These are phyloP conservation scores for Fomitopsis palustris DNA, from an alignment of 1,284 basidiomycete species.

Conservation along the genomic window DNA sequence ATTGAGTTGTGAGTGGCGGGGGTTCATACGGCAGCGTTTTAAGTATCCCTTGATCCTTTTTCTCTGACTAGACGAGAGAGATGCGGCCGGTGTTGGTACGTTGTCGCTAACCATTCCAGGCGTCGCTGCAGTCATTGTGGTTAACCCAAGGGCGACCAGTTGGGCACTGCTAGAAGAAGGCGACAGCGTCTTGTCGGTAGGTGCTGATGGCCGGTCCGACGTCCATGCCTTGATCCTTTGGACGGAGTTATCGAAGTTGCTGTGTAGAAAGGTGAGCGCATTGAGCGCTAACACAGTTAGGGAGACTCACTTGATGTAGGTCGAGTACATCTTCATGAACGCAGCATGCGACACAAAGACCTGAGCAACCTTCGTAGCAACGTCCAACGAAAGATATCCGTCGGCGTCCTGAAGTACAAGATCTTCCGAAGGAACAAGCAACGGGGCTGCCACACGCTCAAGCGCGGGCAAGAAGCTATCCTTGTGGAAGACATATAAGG, in stretches of 20 bases:
- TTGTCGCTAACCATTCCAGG: slow-evolving; percentile 41
- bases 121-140: slow-evolving; percentile 53
- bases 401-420: slow-evolving; percentile 59
- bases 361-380: slow-evolving; percentile 82
- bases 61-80: slow-evolving; percentile 68
- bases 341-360: slow-evolving; percentile 92
- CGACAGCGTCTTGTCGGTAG: slow-evolving; percentile 43
- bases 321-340: slow-evolving; percentile 97
- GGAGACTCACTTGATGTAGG: slow-evolving; percentile 85
- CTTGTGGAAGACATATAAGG: slow-evolving; percentile 88
- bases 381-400: slow-evolving; percentile 69
- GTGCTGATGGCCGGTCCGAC: slow-evolving; percentile 44
- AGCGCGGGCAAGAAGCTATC: slow-evolving; percentile 90
- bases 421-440: slow-evolving; percentile 50
- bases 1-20: slow-evolving; percentile 94
- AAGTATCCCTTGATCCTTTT: slow-evolving; percentile 86
- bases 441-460: slow-evolving; percentile 67
- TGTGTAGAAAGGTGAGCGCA: slow-evolving; percentile 26
- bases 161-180: slow-evolving; percentile 61
- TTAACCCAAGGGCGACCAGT: slow-evolving; percentile 57
- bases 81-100: slow-evolving; percentile 16
- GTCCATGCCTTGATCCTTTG: slow-evolving; percentile 85
- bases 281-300: slow-evolving; percentile 3
- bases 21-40: slow-evolving; percentile 82
- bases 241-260: slow-evolving; percentile 90